Base-by-base conservation (phyloP, 345 rosid genomes). In the Streptanthus diversifolius region DNA sequence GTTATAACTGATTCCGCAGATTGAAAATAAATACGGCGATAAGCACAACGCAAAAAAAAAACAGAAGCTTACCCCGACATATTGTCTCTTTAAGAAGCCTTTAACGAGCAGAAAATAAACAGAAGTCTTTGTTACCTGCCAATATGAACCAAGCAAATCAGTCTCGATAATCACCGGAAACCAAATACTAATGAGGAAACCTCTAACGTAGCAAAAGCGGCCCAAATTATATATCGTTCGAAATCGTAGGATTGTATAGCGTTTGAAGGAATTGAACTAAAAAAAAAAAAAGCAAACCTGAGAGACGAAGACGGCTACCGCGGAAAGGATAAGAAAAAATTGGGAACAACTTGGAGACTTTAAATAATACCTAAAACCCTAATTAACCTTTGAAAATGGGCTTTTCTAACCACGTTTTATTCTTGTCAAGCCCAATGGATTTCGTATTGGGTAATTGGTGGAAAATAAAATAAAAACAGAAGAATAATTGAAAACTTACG, bases 301-400 rank as follows among this genome's bases (percentile, higher is more conserved):
- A 55, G 59, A 76, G 75, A 69, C 66, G 75, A 63, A 63, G 65
- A 76, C 70, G 79, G 71, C 75, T 45, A 67, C 60, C 70, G 59
- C 66, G 39, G 69, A 76, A 63, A 76, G 36, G 29, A n/a, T 2
- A n/a, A n/a, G n/a, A n/a, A n/a, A n/a, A n/a, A n/a, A n/a, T n/a
- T n/a, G n/a, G n/a, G n/a, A n/a, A n/a, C n/a, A n/a, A n/a, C n/a
- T n/a, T n/a, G n/a, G n/a, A n/a, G n/a, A n/a, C n/a, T n/a, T n/a
- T n/a, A n/a, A n/a, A n/a, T n/a, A n/a, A n/a, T n/a, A n/a, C n/a
- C n/a, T n/a, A n/a, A n/a, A n/a, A n/a, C n/a, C n/a, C n/a, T n/a
- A n/a, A n/a, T n/a, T n/a, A n/a, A n/a, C n/a, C n/a, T n/a, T n/a
- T n/a, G n/a, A n/a, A n/a, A n/a, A n/a, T n/a, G n/a, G n/a, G n/a